Evolutionary conservation across 1,284 basidiomycete species (phyloP).

Genomic region (Exobasidium cylindrosporum): DNA sequence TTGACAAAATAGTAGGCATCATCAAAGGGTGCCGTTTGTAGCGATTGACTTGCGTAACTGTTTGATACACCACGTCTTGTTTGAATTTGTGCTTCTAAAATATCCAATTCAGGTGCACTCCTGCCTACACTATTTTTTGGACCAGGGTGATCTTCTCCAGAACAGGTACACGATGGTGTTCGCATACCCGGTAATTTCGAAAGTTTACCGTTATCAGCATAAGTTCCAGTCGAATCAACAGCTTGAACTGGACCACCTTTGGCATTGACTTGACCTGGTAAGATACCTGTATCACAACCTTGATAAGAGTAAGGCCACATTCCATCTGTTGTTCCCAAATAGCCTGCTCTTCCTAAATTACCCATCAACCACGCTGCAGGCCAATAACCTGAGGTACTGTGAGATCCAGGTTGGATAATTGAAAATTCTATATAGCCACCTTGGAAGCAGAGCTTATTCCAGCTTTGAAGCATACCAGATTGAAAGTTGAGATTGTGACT

Average conservation of each 20-base stretch:
- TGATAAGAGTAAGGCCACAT: constrained; percentile 26
- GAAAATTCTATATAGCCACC: constrained; percentile 28
- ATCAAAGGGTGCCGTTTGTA: constrained; percentile 27
- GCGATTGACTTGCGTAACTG: constrained; percentile 19
- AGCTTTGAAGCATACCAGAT: constrained; percentile 52
- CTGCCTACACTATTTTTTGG: constrained; percentile 21
- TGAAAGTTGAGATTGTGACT: constrained; percentile 50
- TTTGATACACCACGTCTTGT: constrained; percentile 8
- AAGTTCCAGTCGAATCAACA: constrained; percentile 15
- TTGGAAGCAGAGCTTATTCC: constrained; percentile 50
- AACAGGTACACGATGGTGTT: constrained; percentile 21
- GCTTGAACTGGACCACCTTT: constrained; percentile 15
- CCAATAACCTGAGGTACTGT: constrained; percentile 21
- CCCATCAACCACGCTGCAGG: constrained; percentile 25
- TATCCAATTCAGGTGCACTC: constrained; percentile 21
- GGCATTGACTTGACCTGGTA: constrained; percentile 20
- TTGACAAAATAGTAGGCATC: constrained; percentile 21
- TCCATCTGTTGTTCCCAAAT: constrained; percentile 21
- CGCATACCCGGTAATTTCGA: constrained; percentile 24
- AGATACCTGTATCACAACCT: constrained; percentile 23
- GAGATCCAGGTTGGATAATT: constrained; percentile 20
- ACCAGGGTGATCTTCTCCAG: constrained; percentile 24
- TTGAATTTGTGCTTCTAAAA: constrained; percentile 24
- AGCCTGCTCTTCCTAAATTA: constrained; percentile 20
- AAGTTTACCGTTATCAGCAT: constrained; percentile 17